Evolutionary conservation across 2,329 filamentous ascomycete genomes (phyloP).

Genomic region (Monosporascus cannonballus): DNA sequence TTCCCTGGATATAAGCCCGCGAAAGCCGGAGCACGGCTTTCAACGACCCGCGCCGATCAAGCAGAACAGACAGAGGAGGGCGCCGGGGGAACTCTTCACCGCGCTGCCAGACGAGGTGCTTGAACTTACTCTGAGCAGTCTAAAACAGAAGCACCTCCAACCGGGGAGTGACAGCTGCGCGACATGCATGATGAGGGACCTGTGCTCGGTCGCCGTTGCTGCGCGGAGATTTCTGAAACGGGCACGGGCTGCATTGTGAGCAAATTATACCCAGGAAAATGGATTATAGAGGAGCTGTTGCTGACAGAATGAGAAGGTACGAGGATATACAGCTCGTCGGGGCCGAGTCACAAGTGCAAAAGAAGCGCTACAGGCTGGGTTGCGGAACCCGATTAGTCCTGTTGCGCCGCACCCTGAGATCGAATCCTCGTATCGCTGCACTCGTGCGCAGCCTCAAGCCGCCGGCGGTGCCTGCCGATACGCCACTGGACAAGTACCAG

Average conservation of each 20-base stretch:
- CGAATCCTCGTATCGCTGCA: slow-evolving; percentile 45
- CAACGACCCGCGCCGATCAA: slow-evolving; percentile 30
- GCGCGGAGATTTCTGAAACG: slow-evolving; percentile 47
- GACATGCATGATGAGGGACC: slow-evolving; percentile 60
- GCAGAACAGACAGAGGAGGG: slow-evolving; percentile 26
- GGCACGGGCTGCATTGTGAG: slow-evolving; percentile 46
- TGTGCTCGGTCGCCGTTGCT: slow-evolving; percentile 43
- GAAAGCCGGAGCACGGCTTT: slow-evolving; percentile 23
- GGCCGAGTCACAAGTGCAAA: slow-evolving; percentile 46
- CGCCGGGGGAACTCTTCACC: slow-evolving; percentile 47
- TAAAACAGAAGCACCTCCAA: slow-evolving; percentile 46
- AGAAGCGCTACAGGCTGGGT: slow-evolving; percentile 50
- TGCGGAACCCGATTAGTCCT: slow-evolving; percentile 49
- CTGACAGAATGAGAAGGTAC: slow-evolving; percentile 35
- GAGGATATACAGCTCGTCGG: slow-evolving; percentile 54
- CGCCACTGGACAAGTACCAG: slow-evolving; percentile 45
- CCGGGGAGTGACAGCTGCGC: slow-evolving; percentile 47
- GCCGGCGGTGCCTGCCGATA: slow-evolving; percentile 37
- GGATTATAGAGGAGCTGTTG: background rate
- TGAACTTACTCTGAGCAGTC: slow-evolving; percentile 46
- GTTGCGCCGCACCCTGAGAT: slow-evolving; percentile 51
- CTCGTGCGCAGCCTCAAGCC: slow-evolving; percentile 54
- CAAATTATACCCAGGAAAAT: background rate
- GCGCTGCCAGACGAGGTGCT: slow-evolving; percentile 54
- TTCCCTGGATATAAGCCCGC: slow-evolving; percentile 29